Conservation (phyloP, 345 rosid genomes). For the Populus nigra region DNA sequence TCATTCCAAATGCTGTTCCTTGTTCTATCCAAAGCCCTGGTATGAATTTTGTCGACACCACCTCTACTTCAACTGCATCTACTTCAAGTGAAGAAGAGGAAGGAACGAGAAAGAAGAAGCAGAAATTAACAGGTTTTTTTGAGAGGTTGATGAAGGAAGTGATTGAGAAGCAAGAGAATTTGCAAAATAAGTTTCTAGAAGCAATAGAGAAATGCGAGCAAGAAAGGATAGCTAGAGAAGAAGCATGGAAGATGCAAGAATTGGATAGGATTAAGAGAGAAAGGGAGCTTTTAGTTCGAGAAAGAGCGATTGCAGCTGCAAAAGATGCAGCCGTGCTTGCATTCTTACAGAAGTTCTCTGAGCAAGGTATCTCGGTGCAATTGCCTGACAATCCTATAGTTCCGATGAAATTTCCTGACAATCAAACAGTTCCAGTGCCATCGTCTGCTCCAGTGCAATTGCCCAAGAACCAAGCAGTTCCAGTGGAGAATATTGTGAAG, state of each 20-base stretch:
- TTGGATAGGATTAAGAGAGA: constrained; percentile 33
- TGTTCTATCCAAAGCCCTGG: constrained; percentile 12
- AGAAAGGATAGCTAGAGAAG: constrained; percentile 31
- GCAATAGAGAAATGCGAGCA: constrained; percentile 28
- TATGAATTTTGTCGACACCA: constrained; percentile 14
- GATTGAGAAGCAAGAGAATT: constrained; percentile 31
- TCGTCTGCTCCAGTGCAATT: neutral
- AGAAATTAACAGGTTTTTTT: constrained; percentile 18
- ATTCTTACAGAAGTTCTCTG: constrained; percentile 31
- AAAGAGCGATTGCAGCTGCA: constrained; percentile 31
- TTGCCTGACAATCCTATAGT: constrained; percentile 8
- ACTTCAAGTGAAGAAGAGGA: constrained; percentile 28
- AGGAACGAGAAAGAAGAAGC: constrained; percentile 24
- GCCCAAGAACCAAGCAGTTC: constrained; percentile 4
- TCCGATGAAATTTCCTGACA: constrained; percentile 15
- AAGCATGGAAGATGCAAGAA: constrained; percentile 34
- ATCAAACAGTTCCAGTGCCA: neutral
- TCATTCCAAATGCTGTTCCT: constrained; percentile 9
- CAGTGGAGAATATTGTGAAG: constrained; percentile 11
- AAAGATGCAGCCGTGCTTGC: constrained; percentile 36
- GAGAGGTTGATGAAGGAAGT: constrained; percentile 28
- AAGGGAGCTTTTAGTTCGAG: constrained; percentile 21
- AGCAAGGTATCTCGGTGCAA: constrained; percentile 14
- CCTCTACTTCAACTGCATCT: constrained; percentile 23
- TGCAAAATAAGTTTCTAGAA: constrained; percentile 29